These are phyloP conservation scores for Jatropha multifida DNA, from an alignment of 441 rosid species.

Conservation along the genomic window DNA sequence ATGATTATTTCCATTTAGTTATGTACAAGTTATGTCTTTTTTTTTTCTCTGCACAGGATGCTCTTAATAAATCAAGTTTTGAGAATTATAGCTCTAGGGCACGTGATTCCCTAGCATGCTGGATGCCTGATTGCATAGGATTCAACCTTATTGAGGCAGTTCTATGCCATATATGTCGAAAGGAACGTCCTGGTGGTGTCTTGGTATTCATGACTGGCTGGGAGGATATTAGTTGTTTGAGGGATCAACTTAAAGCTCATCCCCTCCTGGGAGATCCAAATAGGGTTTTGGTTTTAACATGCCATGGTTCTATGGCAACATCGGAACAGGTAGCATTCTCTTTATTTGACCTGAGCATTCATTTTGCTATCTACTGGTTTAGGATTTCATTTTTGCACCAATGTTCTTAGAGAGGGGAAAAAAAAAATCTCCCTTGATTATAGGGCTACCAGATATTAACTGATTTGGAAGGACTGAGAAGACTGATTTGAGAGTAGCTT, in stretches of 20 bases:
- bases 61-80: conserved; percentile 82
- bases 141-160: conserved; percentile 97
- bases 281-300: conserved; percentile 81
- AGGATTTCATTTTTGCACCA: conserved; percentile 9
- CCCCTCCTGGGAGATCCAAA: conserved; percentile 99
- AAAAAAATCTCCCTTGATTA: too few relatives aligned
- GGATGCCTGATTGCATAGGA: conserved; percentile 96
- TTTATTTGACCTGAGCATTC: conserved; percentile 9
- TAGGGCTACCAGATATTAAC: neutral
- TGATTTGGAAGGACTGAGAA: neutral
- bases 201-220: conserved; percentile 99
- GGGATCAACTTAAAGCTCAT: conserved; percentile 96
- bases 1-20: neutral
- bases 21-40: neutral
- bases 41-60: conserved; percentile 59
- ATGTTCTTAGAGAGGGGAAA: neutral
- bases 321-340: conserved; percentile 73
- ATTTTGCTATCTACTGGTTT: neutral
- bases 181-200: conserved; percentile 92
- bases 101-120: conserved; percentile 85
- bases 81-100: conserved; percentile 81
- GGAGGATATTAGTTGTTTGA: conserved; percentile 95
- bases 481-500: too few relatives aligned
- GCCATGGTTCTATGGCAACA: conserved; percentile 99
- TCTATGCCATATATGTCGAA: conserved; percentile 93